Base-by-base conservation (phyloP, 768 basidiomycete genomes). In the Amanita phalloides region DNA sequence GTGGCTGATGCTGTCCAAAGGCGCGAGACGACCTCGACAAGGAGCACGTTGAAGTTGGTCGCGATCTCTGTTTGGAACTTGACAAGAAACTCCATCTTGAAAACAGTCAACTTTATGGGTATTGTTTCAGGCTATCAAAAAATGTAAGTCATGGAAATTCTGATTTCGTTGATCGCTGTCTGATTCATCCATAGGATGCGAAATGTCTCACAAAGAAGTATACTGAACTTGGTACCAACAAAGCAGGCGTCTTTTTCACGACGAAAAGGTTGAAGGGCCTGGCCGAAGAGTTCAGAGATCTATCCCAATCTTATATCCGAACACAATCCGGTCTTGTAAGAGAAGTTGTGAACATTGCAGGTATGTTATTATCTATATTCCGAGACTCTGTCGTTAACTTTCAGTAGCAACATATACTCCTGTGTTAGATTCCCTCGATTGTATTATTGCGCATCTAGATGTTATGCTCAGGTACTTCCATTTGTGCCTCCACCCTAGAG, bases 61-160 rank as follows among this genome's bases (percentile, higher is more conserved):
- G 72, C 6, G 87, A 89, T 36, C 72, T 97, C 5, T 77, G 74
- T 7, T 58, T 99, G 8, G 92, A 95, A 13, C 76, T 91, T 2
- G 90, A 96, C 65, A 95, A 95, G 71, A 98, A 97, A 68, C 67
- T 98, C 9, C 96, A 98, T 65, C 71, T 99, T 26, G 96, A 99
- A 69, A 93, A 94, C 59, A 89, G 86, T 49, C 76, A 78, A 51
- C 78, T 81, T 1, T 90, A 95, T 61, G 92, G 93, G 1, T 95
- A 98, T 63, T 93, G 89, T 59, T 90, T 98, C 68, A 71, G 96
- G 25, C 64, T 98, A 41, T 94, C 94, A 1, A 94, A 96, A 62
- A 88, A 84, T 56, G 95, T 93, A 56, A 49, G 82, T 69, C 28
- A 8, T 35, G 7, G 51, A 32, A 28, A 43, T 54, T 4, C 30